Evolutionary conservation across 2,329 filamentous ascomycete genomes (phyloP).

Genomic region (Penicillium sp.): DNA sequence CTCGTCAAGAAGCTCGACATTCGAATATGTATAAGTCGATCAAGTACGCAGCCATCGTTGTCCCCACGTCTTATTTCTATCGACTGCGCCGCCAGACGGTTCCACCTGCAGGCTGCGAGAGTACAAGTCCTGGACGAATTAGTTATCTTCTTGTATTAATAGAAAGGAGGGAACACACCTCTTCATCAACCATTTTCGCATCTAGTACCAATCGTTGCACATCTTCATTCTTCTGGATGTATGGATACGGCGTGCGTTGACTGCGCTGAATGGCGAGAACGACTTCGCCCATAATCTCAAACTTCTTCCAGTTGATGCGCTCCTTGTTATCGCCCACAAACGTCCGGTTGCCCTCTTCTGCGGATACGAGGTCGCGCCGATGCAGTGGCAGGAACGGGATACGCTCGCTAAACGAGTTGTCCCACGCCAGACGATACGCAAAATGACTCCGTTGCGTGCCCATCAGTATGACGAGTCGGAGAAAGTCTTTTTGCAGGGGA

Average conservation of each 20-base stretch:
- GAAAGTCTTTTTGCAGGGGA: slow-evolving; percentile 75
- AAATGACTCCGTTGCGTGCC: slow-evolving; percentile 87
- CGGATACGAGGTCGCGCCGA: slow-evolving; percentile 81
- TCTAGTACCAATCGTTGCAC: slow-evolving; percentile 75
- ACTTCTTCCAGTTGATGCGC: slow-evolving; percentile 96
- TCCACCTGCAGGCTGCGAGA: slow-evolving; percentile 55
- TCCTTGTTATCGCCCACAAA: slow-evolving; percentile 71
- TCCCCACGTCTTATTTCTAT: slow-evolving; percentile 40
- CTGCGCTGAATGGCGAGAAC: slow-evolving; percentile 87
- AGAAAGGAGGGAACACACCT: slow-evolving; percentile 44
- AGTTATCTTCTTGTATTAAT: background rate
- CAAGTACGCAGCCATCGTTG: slow-evolving; percentile 15
- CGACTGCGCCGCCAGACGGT: slow-evolving; percentile 38
- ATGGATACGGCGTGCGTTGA: slow-evolving; percentile 77
- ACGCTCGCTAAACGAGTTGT: slow-evolving; percentile 82
- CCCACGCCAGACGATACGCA: slow-evolving; percentile 95
- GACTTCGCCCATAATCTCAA: slow-evolving; percentile 91
- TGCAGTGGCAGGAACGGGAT: slow-evolving; percentile 94
- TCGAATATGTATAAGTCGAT: too few relatives aligned
- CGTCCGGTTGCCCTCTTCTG: slow-evolving; percentile 87
- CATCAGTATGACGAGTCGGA: slow-evolving; percentile 87
- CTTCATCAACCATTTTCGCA: slow-evolving; percentile 75
- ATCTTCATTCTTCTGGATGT: slow-evolving; percentile 64
- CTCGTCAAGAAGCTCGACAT: too few relatives aligned
- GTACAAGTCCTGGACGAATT: slow-evolving; percentile 51